Percentiles rank a stretch among this genome's conserved stretches.
Evolutionary conservation across 768 basidiomycete species (phyloP).

Genomic region (Serendipita indica): DNA sequence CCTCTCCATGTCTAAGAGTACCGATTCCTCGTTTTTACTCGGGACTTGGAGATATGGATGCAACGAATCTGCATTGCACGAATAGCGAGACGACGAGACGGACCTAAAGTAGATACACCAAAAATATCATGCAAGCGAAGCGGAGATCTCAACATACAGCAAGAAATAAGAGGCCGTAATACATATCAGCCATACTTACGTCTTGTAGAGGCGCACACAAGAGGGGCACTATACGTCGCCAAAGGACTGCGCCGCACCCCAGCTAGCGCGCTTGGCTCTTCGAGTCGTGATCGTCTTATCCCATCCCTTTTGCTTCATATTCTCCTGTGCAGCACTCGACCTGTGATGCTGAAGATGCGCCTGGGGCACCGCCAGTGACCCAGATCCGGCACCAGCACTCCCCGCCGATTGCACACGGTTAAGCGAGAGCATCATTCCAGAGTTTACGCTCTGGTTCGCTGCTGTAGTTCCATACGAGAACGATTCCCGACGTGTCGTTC

Average conservation of each 20-base stretch:
- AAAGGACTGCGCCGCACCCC: background rate
- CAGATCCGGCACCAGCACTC: background rate
- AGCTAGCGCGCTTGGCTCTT: background rate
- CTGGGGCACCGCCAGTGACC: background rate
- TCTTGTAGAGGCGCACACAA: no score
- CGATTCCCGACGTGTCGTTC: background rate
- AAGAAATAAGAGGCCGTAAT: no score
- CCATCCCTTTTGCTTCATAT: background rate
- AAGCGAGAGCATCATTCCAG: background rate
- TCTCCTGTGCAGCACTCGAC: background rate
- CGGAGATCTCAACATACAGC: no score
- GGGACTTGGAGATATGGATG: no score
- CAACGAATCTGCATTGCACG: no score
- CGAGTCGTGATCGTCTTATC: background rate
- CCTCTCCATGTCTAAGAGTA: no score
- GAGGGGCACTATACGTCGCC: no score
- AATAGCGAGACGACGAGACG: no score
- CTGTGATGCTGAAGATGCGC: background rate
- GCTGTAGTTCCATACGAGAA: background rate
- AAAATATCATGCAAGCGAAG: no score
- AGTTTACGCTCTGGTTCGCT: background rate
- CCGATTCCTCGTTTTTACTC: no score
- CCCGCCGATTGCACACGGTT: constrained; percentile 7
- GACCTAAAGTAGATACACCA: no score
- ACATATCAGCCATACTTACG: no score